Evolutionary conservation across 2,329 filamentous ascomycete species (phyloP), one percentile per base, ranked within the genome.

Genomic region (Cladosporium halotolerans): DNA sequence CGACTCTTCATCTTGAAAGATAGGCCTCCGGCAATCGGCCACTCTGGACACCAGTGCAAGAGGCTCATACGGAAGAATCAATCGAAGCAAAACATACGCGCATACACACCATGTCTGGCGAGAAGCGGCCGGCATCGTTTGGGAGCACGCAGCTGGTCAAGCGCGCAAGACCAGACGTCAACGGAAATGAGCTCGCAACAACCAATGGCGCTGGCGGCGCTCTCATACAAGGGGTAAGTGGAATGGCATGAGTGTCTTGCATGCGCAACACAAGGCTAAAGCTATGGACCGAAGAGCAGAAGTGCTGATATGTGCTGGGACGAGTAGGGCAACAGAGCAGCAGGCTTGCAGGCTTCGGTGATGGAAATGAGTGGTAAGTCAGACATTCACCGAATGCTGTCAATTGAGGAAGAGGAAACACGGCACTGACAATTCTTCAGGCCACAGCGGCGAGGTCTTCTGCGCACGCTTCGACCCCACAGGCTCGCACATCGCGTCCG

Each of bases 401-500:
- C 38, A 33, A 9, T 2, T 23, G 38, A 40, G 11, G 3, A 36
- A 14, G 18, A 18, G 13, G 5, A 2, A 23, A 7, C 23, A 28
- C 4, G 23, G 23, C 7, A 39, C 55, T 62, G 45, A 61, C 45
- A 8, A 32, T 23, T 38, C 33, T n/a, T 39, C 55, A 77, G 81
- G 82, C 23, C 82, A 85, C 61, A 77, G 77, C 32, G 90, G 89
- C 16, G 93, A 99, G 73, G 82, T 99, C 45, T 97, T 97, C 67
- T 80, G 89, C 19, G 87, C 89, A 45, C 86, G 88, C 66, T 99
- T 99, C 67, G 89, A 96, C 67, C 86, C 89, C 2, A 86, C 86
- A 2, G 92, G 91, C 41, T 86, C 90, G 58, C 79, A 89, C 59
- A 93, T 97, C 63, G 93, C 93, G 40, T 97, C 93, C 1, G 92